Percentiles rank a stretch among this genome's conserved stretches.
Evolutionary conservation across 805 yeast genomes (phyloP).

Genomic region (Metschnikowia continentalis): DNA sequence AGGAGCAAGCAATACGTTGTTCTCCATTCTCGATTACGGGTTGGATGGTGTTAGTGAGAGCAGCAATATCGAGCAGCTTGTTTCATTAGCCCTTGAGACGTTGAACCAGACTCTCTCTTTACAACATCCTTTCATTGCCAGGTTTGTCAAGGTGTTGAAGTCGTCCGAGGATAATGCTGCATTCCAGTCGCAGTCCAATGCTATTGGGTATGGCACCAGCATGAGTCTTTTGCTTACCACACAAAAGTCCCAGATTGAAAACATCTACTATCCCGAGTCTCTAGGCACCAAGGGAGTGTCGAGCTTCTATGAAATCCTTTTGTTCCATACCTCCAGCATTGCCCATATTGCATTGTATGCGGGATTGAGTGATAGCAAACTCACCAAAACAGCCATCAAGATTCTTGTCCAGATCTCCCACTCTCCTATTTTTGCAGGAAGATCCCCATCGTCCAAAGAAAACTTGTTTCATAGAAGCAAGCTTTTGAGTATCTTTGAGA

Average conservation of each 20-base stretch:
- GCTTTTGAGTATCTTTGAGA: conserved; percentile 64
- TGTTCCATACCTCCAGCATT: conserved; percentile 65
- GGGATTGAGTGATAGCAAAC: conserved; percentile 47
- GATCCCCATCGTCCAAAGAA: conserved; percentile 16
- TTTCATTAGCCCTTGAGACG: conserved; percentile 41
- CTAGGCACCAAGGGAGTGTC: conserved; percentile 57
- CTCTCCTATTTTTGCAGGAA: conserved; percentile 42
- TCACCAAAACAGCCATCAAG: conserved; percentile 52
- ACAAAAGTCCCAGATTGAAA: conserved; percentile 24
- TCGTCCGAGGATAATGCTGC: conserved; percentile 5
- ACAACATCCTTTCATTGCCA: conserved; percentile 59
- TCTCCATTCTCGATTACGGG: conserved; percentile 52
- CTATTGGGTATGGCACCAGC: conserved; percentile 24
- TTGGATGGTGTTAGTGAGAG: conserved; percentile 50
- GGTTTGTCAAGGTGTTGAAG: conserved; percentile 48
- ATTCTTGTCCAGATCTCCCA: conserved; percentile 50
- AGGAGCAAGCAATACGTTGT: conserved; percentile 50
- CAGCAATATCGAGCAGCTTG: conserved; percentile 32
- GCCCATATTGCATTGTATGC: conserved; percentile 74
- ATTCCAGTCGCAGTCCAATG: not conserved
- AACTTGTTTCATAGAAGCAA: conserved; percentile 49
- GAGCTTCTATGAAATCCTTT: conserved; percentile 67
- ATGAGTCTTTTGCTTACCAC: conserved; percentile 25
- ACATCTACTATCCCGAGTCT: conserved; percentile 36
- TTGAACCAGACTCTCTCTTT: conserved; percentile 44